Percentiles rank a stretch among this genome's conserved stretches.
Evolutionary conservation across 75 land plant species (phyloP).

Genomic region (Cupressus sempervirens): DNA sequence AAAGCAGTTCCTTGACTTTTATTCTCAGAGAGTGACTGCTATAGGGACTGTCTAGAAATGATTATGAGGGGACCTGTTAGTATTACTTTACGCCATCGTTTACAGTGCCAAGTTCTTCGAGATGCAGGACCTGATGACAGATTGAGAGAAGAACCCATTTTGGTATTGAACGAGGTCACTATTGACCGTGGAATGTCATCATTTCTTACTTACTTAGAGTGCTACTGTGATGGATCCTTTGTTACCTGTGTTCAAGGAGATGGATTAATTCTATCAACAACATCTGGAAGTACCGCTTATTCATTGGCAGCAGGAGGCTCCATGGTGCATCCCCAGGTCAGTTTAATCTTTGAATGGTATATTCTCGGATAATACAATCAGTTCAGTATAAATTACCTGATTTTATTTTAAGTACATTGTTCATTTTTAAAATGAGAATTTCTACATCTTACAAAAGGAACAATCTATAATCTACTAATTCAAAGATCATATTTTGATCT

Average conservation of each 20-base stretch:
- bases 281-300: constrained; percentile 99
- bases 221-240: constrained; percentile 85
- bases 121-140: constrained; percentile 42
- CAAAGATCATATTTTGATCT: neutral
- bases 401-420: neutral
- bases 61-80: constrained; percentile 76
- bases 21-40: constrained; percentile 67
- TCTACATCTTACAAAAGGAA: neutral
- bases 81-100: constrained; percentile 81
- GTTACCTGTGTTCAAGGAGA: constrained; percentile 97
- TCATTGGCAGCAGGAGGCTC: constrained; percentile 99
- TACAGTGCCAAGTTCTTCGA: constrained; percentile 73
- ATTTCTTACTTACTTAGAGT: constrained; percentile 80
- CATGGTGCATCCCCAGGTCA: constrained; percentile 98
- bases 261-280: constrained; percentile 87
- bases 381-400: neutral
- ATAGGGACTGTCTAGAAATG: constrained; percentile 59
- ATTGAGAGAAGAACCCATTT: constrained; percentile 54
- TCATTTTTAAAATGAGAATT: neutral
- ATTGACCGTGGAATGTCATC: constrained; percentile 95
- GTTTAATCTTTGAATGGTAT: neutral
- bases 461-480: neutral
- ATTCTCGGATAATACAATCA: neutral
- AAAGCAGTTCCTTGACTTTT: constrained; percentile 6
- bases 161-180: constrained; percentile 95